These are phyloP conservation scores for Miscanthus lutarioriparius DNA, from an alignment of 176 grass and related monocot species.

Conservation along the genomic window DNA sequence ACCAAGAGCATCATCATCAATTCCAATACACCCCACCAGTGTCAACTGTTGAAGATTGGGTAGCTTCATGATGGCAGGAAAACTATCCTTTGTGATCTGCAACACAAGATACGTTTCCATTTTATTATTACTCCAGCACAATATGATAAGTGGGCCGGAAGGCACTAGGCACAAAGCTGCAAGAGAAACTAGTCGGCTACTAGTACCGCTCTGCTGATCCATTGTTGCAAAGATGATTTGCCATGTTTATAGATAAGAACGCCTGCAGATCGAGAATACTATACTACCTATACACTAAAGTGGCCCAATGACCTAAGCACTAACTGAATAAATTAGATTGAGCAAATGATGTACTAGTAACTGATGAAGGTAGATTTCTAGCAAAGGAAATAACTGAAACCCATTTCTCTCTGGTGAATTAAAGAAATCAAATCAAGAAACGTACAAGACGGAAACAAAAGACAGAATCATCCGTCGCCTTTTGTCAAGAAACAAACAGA, in stretches of 20 bases:
- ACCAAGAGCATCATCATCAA: slow-evolving; percentile 57
- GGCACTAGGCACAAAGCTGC: background rate
- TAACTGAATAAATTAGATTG: background rate
- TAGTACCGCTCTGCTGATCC: background rate
- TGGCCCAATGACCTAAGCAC: background rate
- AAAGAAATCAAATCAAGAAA: slow-evolving; percentile 3
- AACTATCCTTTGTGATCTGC: slow-evolving; percentile 66
- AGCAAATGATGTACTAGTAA: background rate
- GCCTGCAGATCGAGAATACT: slow-evolving; percentile 15
- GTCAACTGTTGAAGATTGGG: slow-evolving; percentile 57
- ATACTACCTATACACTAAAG: background rate
- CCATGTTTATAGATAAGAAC: background rate
- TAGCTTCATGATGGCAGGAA: slow-evolving; percentile 57
- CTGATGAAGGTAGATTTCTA: background rate
- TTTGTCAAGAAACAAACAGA: background rate
- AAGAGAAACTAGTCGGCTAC: background rate
- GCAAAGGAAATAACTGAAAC: background rate
- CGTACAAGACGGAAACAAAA: background rate
- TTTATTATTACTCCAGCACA: slow-evolving; percentile 16
- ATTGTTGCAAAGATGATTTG: background rate
- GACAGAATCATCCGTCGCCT: background rate
- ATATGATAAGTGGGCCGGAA: background rate
- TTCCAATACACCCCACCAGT: slow-evolving; percentile 54
- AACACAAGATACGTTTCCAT: background rate
- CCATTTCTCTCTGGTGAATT: too few species aligned